Evolutionary conservation across 768 basidiomycete genomes (phyloP).

Genomic region (Podaxis sp.): DNA sequence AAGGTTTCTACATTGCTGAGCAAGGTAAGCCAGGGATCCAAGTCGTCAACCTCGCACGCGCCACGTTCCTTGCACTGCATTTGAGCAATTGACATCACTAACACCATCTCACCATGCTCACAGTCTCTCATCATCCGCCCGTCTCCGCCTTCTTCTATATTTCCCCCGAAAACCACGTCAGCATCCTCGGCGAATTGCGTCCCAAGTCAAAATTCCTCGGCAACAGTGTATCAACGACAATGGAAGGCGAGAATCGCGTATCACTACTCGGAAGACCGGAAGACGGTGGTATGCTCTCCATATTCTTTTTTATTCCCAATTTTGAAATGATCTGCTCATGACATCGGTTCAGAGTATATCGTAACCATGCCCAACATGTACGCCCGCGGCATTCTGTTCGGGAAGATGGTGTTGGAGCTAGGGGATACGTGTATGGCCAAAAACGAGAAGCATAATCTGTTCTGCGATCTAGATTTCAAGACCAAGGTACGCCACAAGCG

Average conservation of each 20-base stretch:
- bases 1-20: slow-evolving; percentile 95
- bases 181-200: slow-evolving; percentile 88
- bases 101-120: slow-evolving; percentile 7
- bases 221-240: slow-evolving; percentile 92
- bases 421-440: slow-evolving; percentile 86
- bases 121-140: slow-evolving; percentile 95
- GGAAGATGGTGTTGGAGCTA: slow-evolving; percentile 94
- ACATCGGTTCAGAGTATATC: slow-evolving; percentile 61
- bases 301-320: slow-evolving; percentile 1
- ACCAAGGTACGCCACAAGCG: slow-evolving; percentile 66
- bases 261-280: slow-evolving; percentile 78
- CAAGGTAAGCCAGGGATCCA: slow-evolving; percentile 58
- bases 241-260: slow-evolving; percentile 96
- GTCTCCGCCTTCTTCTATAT: slow-evolving; percentile 96
- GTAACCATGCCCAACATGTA: slow-evolving; percentile 99
- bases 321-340: neutral
- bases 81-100: neutral
- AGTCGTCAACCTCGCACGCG: neutral
- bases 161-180: slow-evolving; percentile 84
- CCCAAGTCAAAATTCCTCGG: slow-evolving; percentile 97
- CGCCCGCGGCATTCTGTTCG: slow-evolving; percentile 82
- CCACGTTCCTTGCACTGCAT: slow-evolving; percentile 8
- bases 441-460: slow-evolving; percentile 74
- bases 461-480: slow-evolving; percentile 93
- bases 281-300: slow-evolving; percentile 69